phyloP scores from a whole-genome alignment of 805 yeast genomes.

The Komagataella kurtzmanii region DNA sequence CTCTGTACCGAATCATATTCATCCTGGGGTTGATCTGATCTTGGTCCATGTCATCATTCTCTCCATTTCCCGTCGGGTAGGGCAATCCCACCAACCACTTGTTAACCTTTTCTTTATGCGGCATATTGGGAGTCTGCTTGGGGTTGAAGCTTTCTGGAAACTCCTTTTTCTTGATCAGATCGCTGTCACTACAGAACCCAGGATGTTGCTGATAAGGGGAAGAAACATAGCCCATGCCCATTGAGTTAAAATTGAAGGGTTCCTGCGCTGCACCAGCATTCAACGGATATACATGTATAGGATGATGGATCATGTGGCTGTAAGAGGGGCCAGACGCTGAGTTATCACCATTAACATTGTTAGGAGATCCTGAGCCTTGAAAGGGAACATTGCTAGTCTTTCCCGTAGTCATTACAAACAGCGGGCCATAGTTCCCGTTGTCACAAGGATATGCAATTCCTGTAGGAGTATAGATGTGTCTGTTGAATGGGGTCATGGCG shows the following conservation, averaged over 20 bases:
- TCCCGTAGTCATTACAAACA: neutral
- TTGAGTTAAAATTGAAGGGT: neutral
- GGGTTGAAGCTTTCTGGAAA: slow-evolving; percentile 48
- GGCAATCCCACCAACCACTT: slow-evolving; percentile 55
- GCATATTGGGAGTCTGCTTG: slow-evolving; percentile 48
- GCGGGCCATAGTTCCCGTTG: neutral
- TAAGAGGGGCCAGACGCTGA: neutral
- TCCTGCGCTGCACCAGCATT: neutral
- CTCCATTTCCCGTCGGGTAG: slow-evolving; percentile 21
- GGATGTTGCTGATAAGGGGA: neutral
- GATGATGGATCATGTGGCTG: neutral
- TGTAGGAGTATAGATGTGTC: neutral
- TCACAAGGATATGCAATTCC: neutral
- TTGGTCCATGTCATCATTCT: slow-evolving; percentile 4
- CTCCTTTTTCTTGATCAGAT: neutral
- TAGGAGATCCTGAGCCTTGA: neutral
- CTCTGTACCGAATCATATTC: neutral
- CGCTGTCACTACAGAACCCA: neutral
- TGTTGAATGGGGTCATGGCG: neutral
- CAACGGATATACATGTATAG: neutral
- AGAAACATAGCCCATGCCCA: neutral
- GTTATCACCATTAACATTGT: neutral
- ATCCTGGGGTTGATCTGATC: neutral
- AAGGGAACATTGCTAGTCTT: neutral
- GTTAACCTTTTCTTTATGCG: slow-evolving; percentile 49